Percentiles rank a stretch among this genome's conserved stretches.
Evolutionary conservation across 2,329 filamentous ascomycete species (phyloP).

Genomic region (Scedosporium aurantiacum): DNA sequence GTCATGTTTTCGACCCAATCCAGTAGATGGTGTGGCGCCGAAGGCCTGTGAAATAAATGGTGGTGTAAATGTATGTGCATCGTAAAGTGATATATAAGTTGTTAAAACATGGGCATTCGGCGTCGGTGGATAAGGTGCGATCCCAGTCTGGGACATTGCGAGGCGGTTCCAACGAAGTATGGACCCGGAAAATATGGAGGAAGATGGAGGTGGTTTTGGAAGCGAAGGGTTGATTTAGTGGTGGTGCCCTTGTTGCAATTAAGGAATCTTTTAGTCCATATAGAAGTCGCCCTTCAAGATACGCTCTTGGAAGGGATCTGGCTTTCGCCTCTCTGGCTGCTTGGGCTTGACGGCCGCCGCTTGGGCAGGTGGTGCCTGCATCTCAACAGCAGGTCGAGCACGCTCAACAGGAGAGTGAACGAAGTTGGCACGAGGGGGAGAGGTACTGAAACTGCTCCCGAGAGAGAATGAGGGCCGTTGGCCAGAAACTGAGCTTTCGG

Average conservation of each 20-base stretch:
- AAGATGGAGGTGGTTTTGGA: neutral
- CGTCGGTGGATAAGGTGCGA: neutral
- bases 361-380: slow-evolving; percentile 45
- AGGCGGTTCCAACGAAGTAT: neutral
- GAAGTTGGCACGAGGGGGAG: slow-evolving; percentile 29
- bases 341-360: slow-evolving; percentile 34
- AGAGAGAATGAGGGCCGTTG: slow-evolving; percentile 49
- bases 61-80: neutral
- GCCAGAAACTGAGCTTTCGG: slow-evolving; percentile 63
- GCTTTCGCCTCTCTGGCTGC: slow-evolving; percentile 50
- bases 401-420: slow-evolving; percentile 41
- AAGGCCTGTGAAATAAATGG: neutral
- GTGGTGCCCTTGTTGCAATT: neutral
- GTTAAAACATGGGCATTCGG: neutral
- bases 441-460: slow-evolving; percentile 29
- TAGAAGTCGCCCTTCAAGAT: slow-evolving; percentile 97
- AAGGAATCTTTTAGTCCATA: slow-evolving; percentile 61
- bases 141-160: neutral
- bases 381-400: slow-evolving; percentile 58
- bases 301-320: slow-evolving; percentile 91
- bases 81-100: neutral
- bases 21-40: neutral
- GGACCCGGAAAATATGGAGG: neutral
- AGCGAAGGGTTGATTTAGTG: neutral
- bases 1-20: neutral